Evolutionary conservation across 768 basidiomycete genomes (phyloP), one percentile per base, ranked within the genome.

Genomic region (Albatrellus ellisii): DNA sequence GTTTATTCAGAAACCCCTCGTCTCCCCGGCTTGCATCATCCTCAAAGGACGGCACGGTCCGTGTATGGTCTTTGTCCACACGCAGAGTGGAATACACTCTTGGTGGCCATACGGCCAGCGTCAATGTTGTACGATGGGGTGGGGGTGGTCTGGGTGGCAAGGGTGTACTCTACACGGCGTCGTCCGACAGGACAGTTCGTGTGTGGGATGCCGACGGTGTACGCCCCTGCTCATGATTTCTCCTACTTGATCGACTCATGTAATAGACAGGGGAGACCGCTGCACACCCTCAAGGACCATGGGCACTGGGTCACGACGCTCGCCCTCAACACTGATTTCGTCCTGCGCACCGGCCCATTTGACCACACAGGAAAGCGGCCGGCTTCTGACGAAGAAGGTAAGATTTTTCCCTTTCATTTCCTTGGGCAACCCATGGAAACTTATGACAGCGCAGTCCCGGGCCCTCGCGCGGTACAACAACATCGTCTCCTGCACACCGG

Each of bases 271-370:
- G 94, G 92, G 1, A 82, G 76, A 58, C 74, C 77, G 21, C 65
- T 97, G 27, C 73, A 92, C 52, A 79, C 80, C 0, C 64, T 98
- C 21, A 90, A 87, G 59, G 91, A 97, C 47, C 94, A 99, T 53
- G 95, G 91, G 0, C 95, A 99, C 55, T 98, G 92, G 94, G 95
- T 99, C 6, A 99, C 92, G 15, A 98, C 92, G 0, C 75, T 99
- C 33, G 79, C 95, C 3, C 69, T 97, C 42, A 94, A 91, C 59
- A 92, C 92, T 8, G 94, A 99, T 57, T 95, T 92, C 54, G 77
- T 94, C 21, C 70, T 95, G 4, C 79, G 92, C 18, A 97, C 94
- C 0, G 94, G 94, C 0, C 91, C 94, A 0, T 98, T 85, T 52
- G 91, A 97, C 57, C 87, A 95, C 51, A 83, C 71, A 1, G 75